Percentiles rank a stretch among this genome's conserved stretches.
These are phyloP conservation scores for Mycena alexandri DNA, from an alignment of 768 basidiomycete genomes.

Conservation along the genomic window DNA sequence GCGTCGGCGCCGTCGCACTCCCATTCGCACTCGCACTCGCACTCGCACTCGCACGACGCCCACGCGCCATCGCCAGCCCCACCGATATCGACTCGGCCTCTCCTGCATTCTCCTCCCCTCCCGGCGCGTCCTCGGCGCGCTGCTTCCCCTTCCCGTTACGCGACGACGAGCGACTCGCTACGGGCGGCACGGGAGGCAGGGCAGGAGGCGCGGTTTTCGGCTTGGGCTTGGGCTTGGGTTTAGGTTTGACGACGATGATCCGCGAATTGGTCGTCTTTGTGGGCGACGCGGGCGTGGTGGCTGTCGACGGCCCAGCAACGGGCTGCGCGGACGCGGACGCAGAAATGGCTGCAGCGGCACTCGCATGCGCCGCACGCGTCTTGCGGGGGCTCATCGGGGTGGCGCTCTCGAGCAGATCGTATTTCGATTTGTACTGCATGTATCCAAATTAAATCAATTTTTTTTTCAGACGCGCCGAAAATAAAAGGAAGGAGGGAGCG, in stretches of 20 bases:
- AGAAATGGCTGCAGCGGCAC: too few species aligned
- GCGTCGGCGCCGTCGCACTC: too few species aligned
- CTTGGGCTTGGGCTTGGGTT: not conserved
- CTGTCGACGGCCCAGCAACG: not conserved
- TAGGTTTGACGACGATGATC: slow-evolving; percentile 34
- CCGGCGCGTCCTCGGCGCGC: too few species aligned
- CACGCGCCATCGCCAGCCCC: not conserved
- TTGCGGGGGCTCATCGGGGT: slow-evolving; percentile 28
- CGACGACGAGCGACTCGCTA: too few species aligned
- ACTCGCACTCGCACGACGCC: not conserved
- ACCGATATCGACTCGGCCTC: slow-evolving; percentile 27
- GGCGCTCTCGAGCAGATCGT: slow-evolving; percentile 33
- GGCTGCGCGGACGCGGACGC: slow-evolving; percentile 2
- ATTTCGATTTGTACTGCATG: slow-evolving; percentile 27
- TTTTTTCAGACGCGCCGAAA: too few species aligned
- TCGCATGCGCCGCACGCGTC: slow-evolving; percentile 32
- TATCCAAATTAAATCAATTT: not conserved
- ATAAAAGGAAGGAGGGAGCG: slow-evolving; percentile 35
- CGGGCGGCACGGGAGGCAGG: too few species aligned
- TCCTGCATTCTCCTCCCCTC: not conserved
- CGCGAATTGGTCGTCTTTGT: not conserved
- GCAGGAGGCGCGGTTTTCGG: too few species aligned
- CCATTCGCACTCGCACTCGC: not conserved
- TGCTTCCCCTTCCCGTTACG: not conserved
- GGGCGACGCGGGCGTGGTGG: slow-evolving; percentile 1